A percentile compares a stretch with the other conserved stretches of the same genome.
Evolutionary conservation across 768 basidiomycete species (phyloP).

Genomic region (Clitopilus hobsonii): DNA sequence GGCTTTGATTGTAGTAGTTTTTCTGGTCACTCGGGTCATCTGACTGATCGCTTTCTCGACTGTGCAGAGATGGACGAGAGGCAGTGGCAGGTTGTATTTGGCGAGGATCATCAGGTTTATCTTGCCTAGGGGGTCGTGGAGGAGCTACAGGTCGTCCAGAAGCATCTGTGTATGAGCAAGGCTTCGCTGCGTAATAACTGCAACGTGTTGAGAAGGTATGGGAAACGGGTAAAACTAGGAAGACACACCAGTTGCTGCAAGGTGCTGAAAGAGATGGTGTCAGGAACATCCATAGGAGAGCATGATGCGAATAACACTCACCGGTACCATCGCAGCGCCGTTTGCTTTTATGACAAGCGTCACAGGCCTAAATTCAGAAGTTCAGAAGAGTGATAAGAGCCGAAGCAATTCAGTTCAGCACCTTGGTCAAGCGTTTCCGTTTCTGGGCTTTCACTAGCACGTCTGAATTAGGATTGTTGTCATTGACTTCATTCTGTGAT

Average conservation of each 20-base stretch:
- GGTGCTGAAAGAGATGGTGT: slow-evolving; percentile 43
- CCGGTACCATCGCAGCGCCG: slow-evolving; percentile 81
- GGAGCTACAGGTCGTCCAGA: slow-evolving; percentile 79
- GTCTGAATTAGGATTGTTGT: slow-evolving; percentile 24
- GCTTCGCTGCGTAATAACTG: slow-evolving; percentile 79
- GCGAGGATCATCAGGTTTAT: slow-evolving; percentile 23
- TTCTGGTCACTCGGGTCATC: slow-evolving; percentile 35
- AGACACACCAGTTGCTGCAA: slow-evolving; percentile 72
- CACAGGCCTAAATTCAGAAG: slow-evolving; percentile 48
- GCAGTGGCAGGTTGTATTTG: slow-evolving; percentile 13
- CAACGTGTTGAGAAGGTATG: slow-evolving; percentile 3
- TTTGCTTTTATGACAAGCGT: slow-evolving; percentile 83
- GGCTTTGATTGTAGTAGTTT: slow-evolving; percentile 18
- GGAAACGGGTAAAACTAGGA: slow-evolving; percentile 9
- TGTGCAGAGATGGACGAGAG: slow-evolving; percentile 17
- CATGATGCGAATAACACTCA: slow-evolving; percentile 25
- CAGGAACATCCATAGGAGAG: slow-evolving; percentile 10
- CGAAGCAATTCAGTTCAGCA: slow-evolving; percentile 9
- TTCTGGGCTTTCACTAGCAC: slow-evolving; percentile 40
- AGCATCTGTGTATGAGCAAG: slow-evolving; percentile 77
- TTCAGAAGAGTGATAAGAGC: slow-evolving; percentile 8
- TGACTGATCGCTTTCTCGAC: slow-evolving; percentile 19
- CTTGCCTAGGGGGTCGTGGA: slow-evolving; percentile 47
- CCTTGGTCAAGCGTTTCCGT: slow-evolving; percentile 53
- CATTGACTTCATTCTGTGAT: slow-evolving; percentile 20